Percentiles rank a stretch among this genome's conserved stretches.
phyloP scores from a whole-genome alignment of 495 filamentous ascomycete species.

The Pseudoneurospora amorphoporcata region DNA sequence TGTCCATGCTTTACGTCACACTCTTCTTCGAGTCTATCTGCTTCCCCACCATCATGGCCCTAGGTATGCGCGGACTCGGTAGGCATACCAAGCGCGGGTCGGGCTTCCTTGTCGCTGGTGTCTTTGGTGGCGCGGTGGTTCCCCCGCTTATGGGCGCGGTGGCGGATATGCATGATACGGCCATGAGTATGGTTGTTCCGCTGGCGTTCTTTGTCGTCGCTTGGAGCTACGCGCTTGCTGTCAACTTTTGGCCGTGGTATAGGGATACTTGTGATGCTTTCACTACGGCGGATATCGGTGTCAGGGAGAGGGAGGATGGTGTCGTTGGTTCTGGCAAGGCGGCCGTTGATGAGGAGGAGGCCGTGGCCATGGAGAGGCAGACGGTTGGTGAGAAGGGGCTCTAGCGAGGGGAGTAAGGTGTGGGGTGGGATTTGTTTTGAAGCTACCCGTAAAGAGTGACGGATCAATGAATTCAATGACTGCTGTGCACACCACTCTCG shows the following conservation, averaged over 20 bases:
- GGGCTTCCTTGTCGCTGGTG: constrained; percentile 51
- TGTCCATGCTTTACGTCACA: constrained; percentile 52
- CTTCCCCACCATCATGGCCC: constrained; percentile 63
- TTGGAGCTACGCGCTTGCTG: constrained; percentile 25
- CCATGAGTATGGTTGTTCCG: constrained; percentile 36
- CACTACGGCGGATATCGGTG: constrained; percentile 41
- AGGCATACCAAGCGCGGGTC: constrained; percentile 62
- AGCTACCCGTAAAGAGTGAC: background rate
- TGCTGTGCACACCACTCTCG: background rate
- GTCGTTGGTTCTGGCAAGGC: constrained; percentile 17
- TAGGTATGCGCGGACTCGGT: constrained; percentile 58
- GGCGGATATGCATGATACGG: constrained; percentile 32
- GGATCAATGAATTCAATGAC: background rate
- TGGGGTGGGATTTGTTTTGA: background rate
- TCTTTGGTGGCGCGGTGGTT: constrained; percentile 55
- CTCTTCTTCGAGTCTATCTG: constrained; percentile 62
- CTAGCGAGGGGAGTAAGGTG: background rate
- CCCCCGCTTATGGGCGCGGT: constrained; percentile 52
- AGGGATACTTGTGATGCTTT: constrained; percentile 50
- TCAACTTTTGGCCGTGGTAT: constrained; percentile 54
- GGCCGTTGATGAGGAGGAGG: constrained; percentile 20
- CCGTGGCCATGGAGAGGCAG: constrained; percentile 6
- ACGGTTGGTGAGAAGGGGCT: background rate
- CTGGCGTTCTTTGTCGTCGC: constrained; percentile 31
- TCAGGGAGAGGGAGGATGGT: constrained; percentile 15